These are phyloP conservation scores for Eremochloa ophiuroides DNA, from an alignment of 176 grass and related monocot species.

Conservation along the genomic window DNA sequence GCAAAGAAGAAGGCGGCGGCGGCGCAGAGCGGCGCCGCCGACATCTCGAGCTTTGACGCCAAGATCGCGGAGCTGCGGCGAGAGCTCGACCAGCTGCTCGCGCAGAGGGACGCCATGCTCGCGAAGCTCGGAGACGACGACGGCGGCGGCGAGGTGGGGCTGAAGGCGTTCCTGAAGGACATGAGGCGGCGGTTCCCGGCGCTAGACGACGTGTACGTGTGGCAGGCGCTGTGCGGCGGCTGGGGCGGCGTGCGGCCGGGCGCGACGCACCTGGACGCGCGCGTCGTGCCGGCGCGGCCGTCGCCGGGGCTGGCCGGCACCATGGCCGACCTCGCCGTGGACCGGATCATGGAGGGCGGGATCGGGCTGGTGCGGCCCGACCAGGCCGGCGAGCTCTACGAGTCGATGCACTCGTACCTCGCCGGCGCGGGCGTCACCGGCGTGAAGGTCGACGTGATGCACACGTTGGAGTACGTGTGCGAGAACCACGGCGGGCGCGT, in stretches of 20 bases:
- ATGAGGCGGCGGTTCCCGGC: slow-evolving; percentile 31
- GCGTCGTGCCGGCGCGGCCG: not conserved
- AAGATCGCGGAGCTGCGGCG: not conserved
- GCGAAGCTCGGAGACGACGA: not conserved
- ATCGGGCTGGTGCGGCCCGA: slow-evolving; percentile 50
- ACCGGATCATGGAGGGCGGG: slow-evolving; percentile 44
- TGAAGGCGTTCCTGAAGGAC: slow-evolving; percentile 58
- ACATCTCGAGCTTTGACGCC: not conserved
- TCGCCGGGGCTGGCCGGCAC: slow-evolving; percentile 38
- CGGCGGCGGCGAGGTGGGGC: slow-evolving; percentile 20
- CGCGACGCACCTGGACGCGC: slow-evolving; percentile 13
- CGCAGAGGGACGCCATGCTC: not conserved
- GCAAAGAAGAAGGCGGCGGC: slow-evolving; percentile 26
- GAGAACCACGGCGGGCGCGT: slow-evolving; percentile 58
- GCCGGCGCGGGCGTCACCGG: slow-evolving; percentile 45
- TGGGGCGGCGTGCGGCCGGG: slow-evolving; percentile 59
- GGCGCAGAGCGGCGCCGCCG: not conserved
- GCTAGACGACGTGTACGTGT: slow-evolving; percentile 64
- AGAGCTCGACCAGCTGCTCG: slow-evolving; percentile 22
- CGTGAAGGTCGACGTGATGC: slow-evolving; percentile 73
- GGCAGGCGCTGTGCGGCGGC: slow-evolving; percentile 63
- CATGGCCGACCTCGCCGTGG: slow-evolving; percentile 66
- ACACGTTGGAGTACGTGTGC: slow-evolving; percentile 58
- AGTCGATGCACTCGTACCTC: slow-evolving; percentile 62
- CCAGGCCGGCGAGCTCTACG: slow-evolving; percentile 37